phyloP scores from a whole-genome alignment of 305 asterid genomes.

The Euphrasia arctica region DNA sequence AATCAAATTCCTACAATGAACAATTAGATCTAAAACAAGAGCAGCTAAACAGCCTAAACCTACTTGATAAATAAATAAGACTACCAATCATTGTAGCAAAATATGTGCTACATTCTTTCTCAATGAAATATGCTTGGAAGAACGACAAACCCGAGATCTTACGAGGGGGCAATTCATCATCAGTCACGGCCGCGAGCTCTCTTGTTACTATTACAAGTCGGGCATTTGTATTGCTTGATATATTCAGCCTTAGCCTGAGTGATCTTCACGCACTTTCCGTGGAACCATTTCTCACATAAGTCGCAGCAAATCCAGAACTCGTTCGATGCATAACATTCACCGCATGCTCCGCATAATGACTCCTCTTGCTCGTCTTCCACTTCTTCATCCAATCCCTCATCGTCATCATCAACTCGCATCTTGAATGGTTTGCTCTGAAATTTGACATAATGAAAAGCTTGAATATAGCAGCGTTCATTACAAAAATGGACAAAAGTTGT shows the following conservation, averaged over 20 bases:
- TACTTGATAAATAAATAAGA: not conserved
- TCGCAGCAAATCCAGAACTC: not conserved
- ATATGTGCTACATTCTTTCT: not conserved
- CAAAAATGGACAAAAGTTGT: not conserved
- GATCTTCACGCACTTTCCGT: constrained; percentile 2
- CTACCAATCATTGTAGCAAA: not conserved
- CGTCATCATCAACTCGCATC: not conserved
- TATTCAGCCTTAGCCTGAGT: not conserved
- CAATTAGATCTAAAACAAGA: not conserved
- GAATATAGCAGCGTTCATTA: not conserved
- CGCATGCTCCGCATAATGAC: not conserved
- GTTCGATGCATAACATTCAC: not conserved
- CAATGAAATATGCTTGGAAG: not conserved
- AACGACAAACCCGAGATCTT: not conserved
- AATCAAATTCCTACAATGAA: not conserved
- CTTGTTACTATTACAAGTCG: not conserved
- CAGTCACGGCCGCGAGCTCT: constrained; percentile 1
- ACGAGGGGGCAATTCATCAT: not conserved
- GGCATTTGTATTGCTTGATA: not conserved
- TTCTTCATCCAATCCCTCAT: not conserved
- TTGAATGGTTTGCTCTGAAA: not conserved
- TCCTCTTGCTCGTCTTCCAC: not conserved
- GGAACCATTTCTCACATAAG: not conserved
- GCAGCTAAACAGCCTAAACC: not conserved
- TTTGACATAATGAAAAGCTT: no score